A percentile compares a stretch with the other conserved stretches of the same genome.
Conservation (phyloP, 257 asterid species). For the Nicotiana tabacum region DNA sequence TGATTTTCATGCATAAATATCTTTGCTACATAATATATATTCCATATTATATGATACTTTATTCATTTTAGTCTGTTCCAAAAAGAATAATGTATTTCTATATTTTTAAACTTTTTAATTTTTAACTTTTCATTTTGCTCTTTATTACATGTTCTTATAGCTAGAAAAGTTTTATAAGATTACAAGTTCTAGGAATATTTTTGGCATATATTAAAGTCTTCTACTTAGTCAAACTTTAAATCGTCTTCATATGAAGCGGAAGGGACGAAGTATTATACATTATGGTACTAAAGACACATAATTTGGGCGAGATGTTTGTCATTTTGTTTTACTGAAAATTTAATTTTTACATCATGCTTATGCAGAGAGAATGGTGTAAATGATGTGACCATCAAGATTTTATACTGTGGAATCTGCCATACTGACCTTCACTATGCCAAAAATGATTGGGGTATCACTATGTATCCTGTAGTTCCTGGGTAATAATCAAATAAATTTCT, state of each 20-base stretch:
- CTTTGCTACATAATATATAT: neutral
- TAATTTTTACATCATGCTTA: neutral
- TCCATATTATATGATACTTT: neutral
- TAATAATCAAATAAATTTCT: neutral
- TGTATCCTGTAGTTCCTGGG: slow-evolving; percentile 50
- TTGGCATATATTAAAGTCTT: too few relatives aligned
- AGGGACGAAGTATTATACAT: too few relatives aligned
- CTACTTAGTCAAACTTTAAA: too few relatives aligned
- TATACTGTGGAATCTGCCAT: slow-evolving; percentile 46
- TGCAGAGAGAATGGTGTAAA: slow-evolving; percentile 36
- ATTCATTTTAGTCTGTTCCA: neutral
- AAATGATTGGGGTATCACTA: slow-evolving; percentile 45
- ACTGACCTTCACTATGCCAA: slow-evolving; percentile 39
- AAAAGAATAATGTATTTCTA: neutral
- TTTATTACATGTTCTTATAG: too few relatives aligned
- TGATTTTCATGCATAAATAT: neutral
- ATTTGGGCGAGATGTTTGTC: too few relatives aligned
- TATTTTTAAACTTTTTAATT: neutral
- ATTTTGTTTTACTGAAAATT: too few relatives aligned
- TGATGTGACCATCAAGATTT: slow-evolving; percentile 36
- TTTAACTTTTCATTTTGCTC: too few relatives aligned
- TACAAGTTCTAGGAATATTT: too few relatives aligned
- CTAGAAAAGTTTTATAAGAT: too few relatives aligned
- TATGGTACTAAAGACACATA: too few relatives aligned
- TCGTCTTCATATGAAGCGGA: too few relatives aligned